Evolutionary conservation across 1,284 basidiomycete genomes (phyloP).

Genomic region (Moesziomyces globuligerus): DNA sequence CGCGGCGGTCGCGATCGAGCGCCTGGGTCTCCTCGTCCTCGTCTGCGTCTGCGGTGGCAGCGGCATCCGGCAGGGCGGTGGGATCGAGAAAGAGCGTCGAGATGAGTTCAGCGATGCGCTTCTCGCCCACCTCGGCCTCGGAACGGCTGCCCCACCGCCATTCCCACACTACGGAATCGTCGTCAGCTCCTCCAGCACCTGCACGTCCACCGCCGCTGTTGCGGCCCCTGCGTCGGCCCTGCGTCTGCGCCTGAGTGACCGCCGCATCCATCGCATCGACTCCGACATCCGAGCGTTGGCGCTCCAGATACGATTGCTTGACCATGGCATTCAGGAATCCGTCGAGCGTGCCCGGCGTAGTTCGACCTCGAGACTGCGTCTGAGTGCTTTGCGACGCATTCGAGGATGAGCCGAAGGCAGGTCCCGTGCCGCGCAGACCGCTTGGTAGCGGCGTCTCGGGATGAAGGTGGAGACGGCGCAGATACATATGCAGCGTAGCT

Average conservation of each 20-base stretch:
- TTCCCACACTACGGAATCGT: constrained; percentile 54
- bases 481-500: constrained; percentile 35
- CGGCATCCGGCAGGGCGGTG: constrained; percentile 14
- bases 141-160: constrained; percentile 66
- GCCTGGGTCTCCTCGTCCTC: constrained; percentile 34
- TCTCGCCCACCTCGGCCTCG: constrained; percentile 64
- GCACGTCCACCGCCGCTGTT: constrained; percentile 7
- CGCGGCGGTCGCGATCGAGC: constrained; percentile 21
- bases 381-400: constrained; percentile 36
- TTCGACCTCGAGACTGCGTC: constrained; percentile 27
- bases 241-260: constrained; percentile 22
- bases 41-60: constrained; percentile 14
- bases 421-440: constrained; percentile 29
- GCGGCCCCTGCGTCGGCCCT: constrained; percentile 22
- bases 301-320: constrained; percentile 64
- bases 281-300: constrained; percentile 29
- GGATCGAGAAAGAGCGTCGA: constrained; percentile 47
- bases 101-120: constrained; percentile 60
- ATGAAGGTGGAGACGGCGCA: constrained; percentile 30
- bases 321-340: constrained; percentile 46
- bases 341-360: constrained; percentile 40
- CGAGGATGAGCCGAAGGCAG: constrained; percentile 6
- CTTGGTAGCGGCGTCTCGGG: constrained; percentile 26
- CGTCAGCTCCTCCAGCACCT: constrained; percentile 26
- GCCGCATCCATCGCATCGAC: constrained; percentile 25